These are phyloP conservation scores for Chlamydomonas sp. DNA, from an alignment of 139 green algal species.

Conservation along the genomic window DNA sequence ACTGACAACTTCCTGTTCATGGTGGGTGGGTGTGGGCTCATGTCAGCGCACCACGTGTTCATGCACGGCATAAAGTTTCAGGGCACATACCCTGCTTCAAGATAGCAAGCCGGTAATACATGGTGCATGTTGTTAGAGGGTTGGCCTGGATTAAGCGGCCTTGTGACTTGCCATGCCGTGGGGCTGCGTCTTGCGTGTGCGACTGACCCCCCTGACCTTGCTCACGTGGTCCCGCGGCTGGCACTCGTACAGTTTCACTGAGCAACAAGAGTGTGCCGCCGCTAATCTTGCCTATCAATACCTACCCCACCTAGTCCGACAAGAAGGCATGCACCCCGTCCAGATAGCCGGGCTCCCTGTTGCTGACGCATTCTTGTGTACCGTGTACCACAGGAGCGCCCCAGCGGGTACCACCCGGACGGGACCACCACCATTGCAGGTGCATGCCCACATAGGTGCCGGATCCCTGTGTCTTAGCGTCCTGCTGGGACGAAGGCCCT, in stretches of 20 bases:
- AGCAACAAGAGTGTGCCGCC: too few relatives aligned
- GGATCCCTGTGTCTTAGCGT: neutral
- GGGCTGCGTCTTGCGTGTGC: too few relatives aligned
- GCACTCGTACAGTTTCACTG: too few relatives aligned
- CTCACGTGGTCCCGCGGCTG: neutral
- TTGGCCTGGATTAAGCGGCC: too few relatives aligned
- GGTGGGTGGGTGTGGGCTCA: neutral
- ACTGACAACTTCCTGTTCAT: constrained; percentile 39
- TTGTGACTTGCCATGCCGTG: too few relatives aligned
- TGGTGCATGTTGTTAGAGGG: too few relatives aligned
- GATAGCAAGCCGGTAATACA: too few relatives aligned
- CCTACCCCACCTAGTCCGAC: neutral
- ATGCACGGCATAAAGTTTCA: too few relatives aligned
- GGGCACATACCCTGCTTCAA: too few relatives aligned
- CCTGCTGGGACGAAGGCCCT: neutral
- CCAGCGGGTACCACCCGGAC: neutral
- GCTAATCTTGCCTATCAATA: too few relatives aligned
- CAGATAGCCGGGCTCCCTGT: neutral
- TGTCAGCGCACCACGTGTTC: constrained; percentile 4
- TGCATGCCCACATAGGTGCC: neutral
- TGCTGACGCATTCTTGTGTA: neutral
- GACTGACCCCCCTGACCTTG: neutral
- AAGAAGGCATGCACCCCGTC: neutral
- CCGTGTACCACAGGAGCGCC: neutral
- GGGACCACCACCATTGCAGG: neutral